Evolutionary conservation across 176 grass and related monocot species (phyloP).

Genomic region (Ananas comosus): DNA sequence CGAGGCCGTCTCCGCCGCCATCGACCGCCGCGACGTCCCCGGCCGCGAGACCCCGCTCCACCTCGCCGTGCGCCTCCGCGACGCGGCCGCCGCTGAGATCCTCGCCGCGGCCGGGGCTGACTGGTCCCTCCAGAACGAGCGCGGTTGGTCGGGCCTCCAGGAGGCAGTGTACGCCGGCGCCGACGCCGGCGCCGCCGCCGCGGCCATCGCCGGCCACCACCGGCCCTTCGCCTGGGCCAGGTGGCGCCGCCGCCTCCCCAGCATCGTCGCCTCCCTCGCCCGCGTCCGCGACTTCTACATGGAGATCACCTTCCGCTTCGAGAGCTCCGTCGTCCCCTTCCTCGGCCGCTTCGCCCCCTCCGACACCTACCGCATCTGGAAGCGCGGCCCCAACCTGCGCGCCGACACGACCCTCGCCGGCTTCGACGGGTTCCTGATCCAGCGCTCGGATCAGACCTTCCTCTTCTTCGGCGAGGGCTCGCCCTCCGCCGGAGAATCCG

Average conservation of each 20-base stretch:
- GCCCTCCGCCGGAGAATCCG: constrained; percentile 15
- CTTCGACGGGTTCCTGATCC: constrained; percentile 81
- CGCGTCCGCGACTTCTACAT: constrained; percentile 89
- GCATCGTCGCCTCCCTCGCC: constrained; percentile 61
- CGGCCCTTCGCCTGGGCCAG: constrained; percentile 95
- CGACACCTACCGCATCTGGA: constrained; percentile 95
- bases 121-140: constrained; percentile 90
- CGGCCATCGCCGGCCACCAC: constrained; percentile 86
- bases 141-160: constrained; percentile 87
- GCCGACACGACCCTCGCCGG: constrained; percentile 90
- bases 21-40: constrained; percentile 86
- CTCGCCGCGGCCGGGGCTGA: constrained; percentile 74
- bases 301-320: constrained; percentile 98
- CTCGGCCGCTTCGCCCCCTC: constrained; percentile 84
- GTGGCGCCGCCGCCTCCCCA: constrained; percentile 83
- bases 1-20: constrained; percentile 51
- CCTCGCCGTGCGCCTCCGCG: constrained; percentile 75
- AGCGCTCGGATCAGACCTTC: constrained; percentile 87
- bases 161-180: constrained; percentile 75
- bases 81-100: constrained; percentile 62
- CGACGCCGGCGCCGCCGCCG: constrained; percentile 68
- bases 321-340: constrained; percentile 94
- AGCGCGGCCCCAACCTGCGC: constrained; percentile 47
- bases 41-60: constrained; percentile 83
- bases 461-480: constrained; percentile 73